phyloP scores from a whole-genome alignment of 192 early-diverging fungal species.

The Podila horticola region DNA sequence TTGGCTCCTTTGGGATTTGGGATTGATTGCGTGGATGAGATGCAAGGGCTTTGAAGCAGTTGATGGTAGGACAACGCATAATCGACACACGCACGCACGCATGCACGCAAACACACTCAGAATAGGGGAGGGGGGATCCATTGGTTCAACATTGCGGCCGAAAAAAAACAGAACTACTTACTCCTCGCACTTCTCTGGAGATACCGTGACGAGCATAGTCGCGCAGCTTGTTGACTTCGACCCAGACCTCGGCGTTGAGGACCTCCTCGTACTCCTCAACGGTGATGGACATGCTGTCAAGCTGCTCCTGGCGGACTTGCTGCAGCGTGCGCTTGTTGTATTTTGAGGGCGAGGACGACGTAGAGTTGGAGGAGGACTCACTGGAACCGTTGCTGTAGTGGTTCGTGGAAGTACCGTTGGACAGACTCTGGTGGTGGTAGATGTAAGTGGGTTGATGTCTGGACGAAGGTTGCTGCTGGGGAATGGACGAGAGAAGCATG shows the following conservation, averaged over 20 bases:
- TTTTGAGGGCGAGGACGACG: slow-evolving; percentile 37
- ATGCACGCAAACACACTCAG: neutral
- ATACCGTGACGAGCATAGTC: slow-evolving; percentile 82
- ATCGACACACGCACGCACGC: too few species aligned
- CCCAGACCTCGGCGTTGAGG: slow-evolving; percentile 81
- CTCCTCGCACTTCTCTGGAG: slow-evolving; percentile 80
- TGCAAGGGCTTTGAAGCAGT: too few species aligned
- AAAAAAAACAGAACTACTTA: slow-evolving; percentile 30
- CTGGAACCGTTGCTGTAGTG: slow-evolving; percentile 11
- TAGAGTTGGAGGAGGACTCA: slow-evolving; percentile 14
- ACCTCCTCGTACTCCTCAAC: slow-evolving; percentile 80
- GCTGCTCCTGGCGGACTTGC: slow-evolving; percentile 44
- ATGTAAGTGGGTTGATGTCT: slow-evolving; percentile 29
- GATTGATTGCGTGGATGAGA: too few species aligned
- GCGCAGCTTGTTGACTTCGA: slow-evolving; percentile 85
- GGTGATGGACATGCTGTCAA: slow-evolving; percentile 54
- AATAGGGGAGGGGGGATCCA: neutral
- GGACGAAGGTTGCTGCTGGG: slow-evolving; percentile 32
- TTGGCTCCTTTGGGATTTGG: too few species aligned
- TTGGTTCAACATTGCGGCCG: slow-evolving; percentile 5
- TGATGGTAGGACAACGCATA: too few species aligned
- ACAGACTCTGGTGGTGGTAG: slow-evolving; percentile 34
- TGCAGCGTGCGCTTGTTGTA: slow-evolving; percentile 48
- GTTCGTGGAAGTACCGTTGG: slow-evolving; percentile 44
- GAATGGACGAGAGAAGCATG: slow-evolving; percentile 55